Conservation (phyloP, 495 filamentous ascomycete species). For the Penicillium cinerascens region DNA sequence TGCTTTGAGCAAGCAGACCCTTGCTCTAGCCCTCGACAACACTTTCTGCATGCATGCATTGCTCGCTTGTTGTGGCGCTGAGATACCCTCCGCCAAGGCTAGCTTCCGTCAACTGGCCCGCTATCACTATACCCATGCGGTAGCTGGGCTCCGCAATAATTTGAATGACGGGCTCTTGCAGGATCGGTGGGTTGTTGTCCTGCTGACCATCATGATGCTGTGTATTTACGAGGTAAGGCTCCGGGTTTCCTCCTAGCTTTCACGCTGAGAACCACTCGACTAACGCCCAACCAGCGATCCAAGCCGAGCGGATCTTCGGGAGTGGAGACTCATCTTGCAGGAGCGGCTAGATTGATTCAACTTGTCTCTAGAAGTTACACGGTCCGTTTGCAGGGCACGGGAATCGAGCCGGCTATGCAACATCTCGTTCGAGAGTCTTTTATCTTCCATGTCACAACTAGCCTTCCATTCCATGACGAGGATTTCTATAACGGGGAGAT, state of each 20-base stretch:
- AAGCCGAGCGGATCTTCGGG: slow-evolving; percentile 12
- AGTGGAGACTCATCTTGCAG: slow-evolving; percentile 17
- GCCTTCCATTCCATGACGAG: slow-evolving; percentile 19
- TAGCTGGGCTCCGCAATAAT: slow-evolving; percentile 8
- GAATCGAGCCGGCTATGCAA: slow-evolving; percentile 6
- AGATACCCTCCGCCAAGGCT: slow-evolving; percentile 9
- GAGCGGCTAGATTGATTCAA: slow-evolving; percentile 19
- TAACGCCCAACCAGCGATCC: slow-evolving; percentile 5
- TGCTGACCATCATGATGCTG: slow-evolving; percentile 17
- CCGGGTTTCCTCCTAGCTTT: neutral
- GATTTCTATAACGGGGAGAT: neutral
- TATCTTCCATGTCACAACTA: slow-evolving; percentile 26
- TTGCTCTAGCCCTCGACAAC: slow-evolving; percentile 5
- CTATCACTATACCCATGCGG: slow-evolving; percentile 13
- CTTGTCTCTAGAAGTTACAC: neutral
- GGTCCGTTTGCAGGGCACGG: neutral
- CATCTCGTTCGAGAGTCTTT: slow-evolving; percentile 22
- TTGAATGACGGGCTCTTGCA: neutral
- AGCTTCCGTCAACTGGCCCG: slow-evolving; percentile 6
- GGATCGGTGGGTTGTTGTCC: slow-evolving; percentile 5
- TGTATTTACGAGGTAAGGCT: slow-evolving; percentile 25
- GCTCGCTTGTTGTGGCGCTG: slow-evolving; percentile 21
- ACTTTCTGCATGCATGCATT: slow-evolving; percentile 23
- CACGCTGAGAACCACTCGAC: neutral
- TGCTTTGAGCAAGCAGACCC: slow-evolving; percentile 8